Evolutionary conservation across 1,284 basidiomycete genomes (phyloP).

Genomic region (Austropuccinia psidii): DNA sequence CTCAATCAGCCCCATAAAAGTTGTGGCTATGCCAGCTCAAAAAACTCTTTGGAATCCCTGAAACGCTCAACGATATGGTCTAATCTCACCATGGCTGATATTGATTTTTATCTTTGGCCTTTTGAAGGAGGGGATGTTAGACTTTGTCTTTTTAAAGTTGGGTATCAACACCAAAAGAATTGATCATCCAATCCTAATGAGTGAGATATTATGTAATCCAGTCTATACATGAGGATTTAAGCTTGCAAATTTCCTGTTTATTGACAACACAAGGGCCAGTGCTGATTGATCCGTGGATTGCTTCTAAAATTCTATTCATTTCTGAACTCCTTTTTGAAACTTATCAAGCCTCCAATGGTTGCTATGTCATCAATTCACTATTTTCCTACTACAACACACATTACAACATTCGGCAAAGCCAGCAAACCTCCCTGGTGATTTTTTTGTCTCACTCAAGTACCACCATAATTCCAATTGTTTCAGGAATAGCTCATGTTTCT

Average conservation of each 20-base stretch:
- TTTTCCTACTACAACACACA: conserved; percentile 69
- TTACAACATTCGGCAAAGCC: conserved; percentile 56
- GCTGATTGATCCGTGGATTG: neutral
- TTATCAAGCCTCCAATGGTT: conserved; percentile 75
- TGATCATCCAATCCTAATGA: conserved; percentile 86
- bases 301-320: conserved; percentile 57
- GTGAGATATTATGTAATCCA: conserved; percentile 81
- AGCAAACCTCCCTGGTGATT: conserved; percentile 66
- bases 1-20: too few species aligned
- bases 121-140: conserved; percentile 31
- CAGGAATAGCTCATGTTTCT: conserved; percentile 69
- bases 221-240: conserved; percentile 74
- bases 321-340: conserved; percentile 95
- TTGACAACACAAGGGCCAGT: neutral
- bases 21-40: too few species aligned
- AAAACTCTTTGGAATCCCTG: neutral
- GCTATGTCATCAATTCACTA: conserved; percentile 82
- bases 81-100: too few species aligned
- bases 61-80: neutral
- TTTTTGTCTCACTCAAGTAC: conserved; percentile 79
- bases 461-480: conserved; percentile 73
- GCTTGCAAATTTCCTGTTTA: conserved; percentile 47
- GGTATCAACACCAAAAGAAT: conserved; percentile 53
- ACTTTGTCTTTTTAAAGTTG: conserved; percentile 26
- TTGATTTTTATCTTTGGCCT: neutral